These are phyloP conservation scores for Sphagnum contortum DNA, from an alignment of 225 moss, liverwort and hornwort genomes.

Conservation along the genomic window DNA sequence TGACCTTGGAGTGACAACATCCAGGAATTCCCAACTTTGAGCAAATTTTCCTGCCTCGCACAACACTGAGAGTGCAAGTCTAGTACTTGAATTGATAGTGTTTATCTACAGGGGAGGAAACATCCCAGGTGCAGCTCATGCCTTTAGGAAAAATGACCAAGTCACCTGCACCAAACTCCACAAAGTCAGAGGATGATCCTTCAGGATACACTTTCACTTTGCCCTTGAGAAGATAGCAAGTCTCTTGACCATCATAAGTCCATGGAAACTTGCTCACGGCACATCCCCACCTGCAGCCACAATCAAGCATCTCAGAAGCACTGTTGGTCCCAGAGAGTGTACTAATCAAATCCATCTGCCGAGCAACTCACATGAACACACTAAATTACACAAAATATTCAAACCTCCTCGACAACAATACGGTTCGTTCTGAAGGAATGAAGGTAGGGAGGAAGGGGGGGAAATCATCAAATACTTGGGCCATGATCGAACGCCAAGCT, in stretches of 20 bases:
- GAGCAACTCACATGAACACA: too few relatives aligned
- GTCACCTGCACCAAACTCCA: slow-evolving; percentile 51
- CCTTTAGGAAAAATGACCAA: slow-evolving; percentile 52
- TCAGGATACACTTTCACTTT: slow-evolving; percentile 50
- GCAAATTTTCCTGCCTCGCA: too few relatives aligned
- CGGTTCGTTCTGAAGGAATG: too few relatives aligned
- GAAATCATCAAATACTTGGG: slow-evolving; percentile 22
- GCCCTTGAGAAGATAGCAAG: slow-evolving; percentile 48
- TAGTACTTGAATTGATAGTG: slow-evolving; percentile 47
- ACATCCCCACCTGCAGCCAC: slow-evolving; percentile 39
- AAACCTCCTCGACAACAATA: too few relatives aligned
- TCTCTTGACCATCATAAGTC: slow-evolving; percentile 41
- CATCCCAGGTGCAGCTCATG: slow-evolving; percentile 58
- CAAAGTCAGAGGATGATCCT: slow-evolving; percentile 30
- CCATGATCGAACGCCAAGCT: slow-evolving; percentile 50
- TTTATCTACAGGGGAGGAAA: slow-evolving; percentile 42
- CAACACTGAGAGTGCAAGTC: not conserved
- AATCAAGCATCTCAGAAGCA: too few relatives aligned
- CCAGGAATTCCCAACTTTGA: too few relatives aligned
- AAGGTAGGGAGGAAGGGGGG: too few relatives aligned
- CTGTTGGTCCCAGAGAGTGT: too few relatives aligned
- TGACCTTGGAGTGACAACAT: too few relatives aligned
- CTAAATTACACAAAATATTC: too few relatives aligned
- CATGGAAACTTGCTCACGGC: slow-evolving; percentile 44
- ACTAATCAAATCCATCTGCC: too few relatives aligned